These are phyloP conservation scores for Calonectria henricotiae DNA, from an alignment of 2,329 filamentous ascomycete species.

Conservation along the genomic window DNA sequence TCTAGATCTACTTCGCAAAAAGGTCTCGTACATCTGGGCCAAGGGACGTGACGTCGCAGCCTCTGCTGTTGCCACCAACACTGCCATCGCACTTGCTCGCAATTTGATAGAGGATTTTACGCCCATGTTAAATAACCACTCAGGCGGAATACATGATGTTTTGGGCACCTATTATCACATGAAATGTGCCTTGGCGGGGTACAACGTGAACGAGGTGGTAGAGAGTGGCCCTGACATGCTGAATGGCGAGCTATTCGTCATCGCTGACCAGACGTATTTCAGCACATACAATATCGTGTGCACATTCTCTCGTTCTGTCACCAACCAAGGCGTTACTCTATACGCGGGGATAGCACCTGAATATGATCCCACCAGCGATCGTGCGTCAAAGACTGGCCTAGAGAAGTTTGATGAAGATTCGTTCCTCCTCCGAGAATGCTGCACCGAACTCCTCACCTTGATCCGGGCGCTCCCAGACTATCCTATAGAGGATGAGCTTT, in stretches of 20 bases:
- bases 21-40: not conserved
- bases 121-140: not conserved
- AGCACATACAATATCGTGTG: not conserved
- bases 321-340: not conserved
- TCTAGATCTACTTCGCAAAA: not conserved
- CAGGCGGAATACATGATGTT: not conserved
- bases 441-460: not conserved
- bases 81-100: not conserved
- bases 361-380: not conserved
- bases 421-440: not conserved
- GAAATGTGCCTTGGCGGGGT: not conserved
- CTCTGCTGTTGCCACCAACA: not conserved
- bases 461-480: not conserved
- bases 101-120: not conserved
- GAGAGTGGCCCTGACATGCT: not conserved
- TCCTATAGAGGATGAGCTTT: not conserved
- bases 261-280: not conserved
- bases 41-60: not conserved
- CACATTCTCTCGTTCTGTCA: not conserved
- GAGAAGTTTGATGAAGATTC: conserved; percentile 9
- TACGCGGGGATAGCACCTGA: not conserved
- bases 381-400: not conserved
- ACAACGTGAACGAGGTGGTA: not conserved
- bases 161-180: not conserved
- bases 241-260: not conserved